phyloP scores from a whole-genome alignment of 208 protist genomes.

The Trypanosoma rangeli region DNA sequence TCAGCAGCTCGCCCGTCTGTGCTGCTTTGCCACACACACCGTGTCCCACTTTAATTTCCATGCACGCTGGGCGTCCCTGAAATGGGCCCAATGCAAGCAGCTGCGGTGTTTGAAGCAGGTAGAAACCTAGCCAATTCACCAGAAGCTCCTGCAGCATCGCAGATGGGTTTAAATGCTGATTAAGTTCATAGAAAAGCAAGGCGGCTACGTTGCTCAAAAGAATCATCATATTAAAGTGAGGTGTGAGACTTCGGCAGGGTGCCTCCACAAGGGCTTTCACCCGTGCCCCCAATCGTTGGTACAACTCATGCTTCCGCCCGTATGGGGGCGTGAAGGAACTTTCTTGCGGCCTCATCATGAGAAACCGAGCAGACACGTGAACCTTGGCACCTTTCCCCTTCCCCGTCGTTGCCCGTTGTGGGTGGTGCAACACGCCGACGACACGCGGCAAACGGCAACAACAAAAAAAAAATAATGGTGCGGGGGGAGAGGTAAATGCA shows the following conservation, averaged over 20 bases:
- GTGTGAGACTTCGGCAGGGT: constrained; percentile 48
- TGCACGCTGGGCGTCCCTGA: constrained; percentile 92
- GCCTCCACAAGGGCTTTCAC: constrained; percentile 42
- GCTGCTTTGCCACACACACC: constrained; percentile 91
- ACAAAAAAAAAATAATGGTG: background rate
- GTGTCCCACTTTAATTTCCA: constrained; percentile 74
- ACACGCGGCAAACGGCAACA: background rate
- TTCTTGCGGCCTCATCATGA: constrained; percentile 13
- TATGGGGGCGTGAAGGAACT: constrained; percentile 30
- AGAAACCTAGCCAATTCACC: constrained; percentile 94
- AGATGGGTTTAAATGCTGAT: constrained; percentile 41
- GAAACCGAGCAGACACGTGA: background rate
- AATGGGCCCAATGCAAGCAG: constrained; percentile 93
- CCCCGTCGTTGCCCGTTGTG: background rate
- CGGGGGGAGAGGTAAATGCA: too few relatives aligned
- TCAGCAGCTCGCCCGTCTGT: constrained; percentile 41
- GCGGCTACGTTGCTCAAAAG: constrained; percentile 77
- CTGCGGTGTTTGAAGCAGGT: constrained; percentile 70
- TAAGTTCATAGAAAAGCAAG: constrained; percentile 83
- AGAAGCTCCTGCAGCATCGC: constrained; percentile 54
- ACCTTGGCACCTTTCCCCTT: background rate
- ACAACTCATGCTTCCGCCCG: constrained; percentile 57
- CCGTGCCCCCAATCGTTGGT: constrained; percentile 58
- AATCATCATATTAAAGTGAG: constrained; percentile 61
- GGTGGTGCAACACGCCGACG: background rate